Evolutionary conservation across 352 stramenopile species (phyloP).

Genomic region (Pythium chondricola): DNA sequence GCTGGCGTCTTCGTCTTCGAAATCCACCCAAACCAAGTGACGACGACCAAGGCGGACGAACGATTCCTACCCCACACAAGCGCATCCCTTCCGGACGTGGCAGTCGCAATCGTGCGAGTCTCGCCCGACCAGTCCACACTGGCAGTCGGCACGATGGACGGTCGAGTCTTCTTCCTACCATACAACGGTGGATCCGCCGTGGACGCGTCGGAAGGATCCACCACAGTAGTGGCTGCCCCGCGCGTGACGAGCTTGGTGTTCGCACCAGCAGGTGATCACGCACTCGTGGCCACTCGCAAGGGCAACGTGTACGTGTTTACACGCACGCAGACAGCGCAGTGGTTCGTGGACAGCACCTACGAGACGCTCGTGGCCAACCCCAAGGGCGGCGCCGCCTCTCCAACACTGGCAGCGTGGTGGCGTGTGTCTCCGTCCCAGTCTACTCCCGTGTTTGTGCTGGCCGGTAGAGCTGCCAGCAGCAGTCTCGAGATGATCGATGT

Average conservation of each 20-base stretch:
- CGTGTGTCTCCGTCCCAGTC: not conserved
- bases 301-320: constrained; percentile 57
- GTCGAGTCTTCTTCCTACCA: constrained; percentile 36
- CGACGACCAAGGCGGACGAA: no score
- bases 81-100: no score
- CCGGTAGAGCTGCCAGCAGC: constrained; percentile 24
- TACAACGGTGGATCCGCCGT: not conserved
- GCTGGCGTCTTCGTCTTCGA: constrained; percentile 8
- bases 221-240: constrained; percentile 36
- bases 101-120: constrained; percentile 37
- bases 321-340: constrained; percentile 6
- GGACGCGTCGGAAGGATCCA: constrained; percentile 13
- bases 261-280: constrained; percentile 18
- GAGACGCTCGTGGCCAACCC: constrained; percentile 34
- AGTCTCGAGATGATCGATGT: constrained; percentile 47
- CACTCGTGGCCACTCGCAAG: constrained; percentile 49
- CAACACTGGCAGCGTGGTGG: constrained; percentile 56
- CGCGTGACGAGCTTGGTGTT: constrained; percentile 54
- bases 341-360: constrained; percentile 21
- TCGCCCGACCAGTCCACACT: constrained; percentile 22
- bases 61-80: no score
- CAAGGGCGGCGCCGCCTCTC: constrained; percentile 29
- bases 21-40: no score
- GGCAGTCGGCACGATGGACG: constrained; percentile 45
- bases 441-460: constrained; percentile 34